A percentile compares a stretch with the other conserved stretches of the same genome.
Evolutionary conservation across 148 eudicot genomes (phyloP).

Genomic region (Fagopyrum homotropicum): DNA sequence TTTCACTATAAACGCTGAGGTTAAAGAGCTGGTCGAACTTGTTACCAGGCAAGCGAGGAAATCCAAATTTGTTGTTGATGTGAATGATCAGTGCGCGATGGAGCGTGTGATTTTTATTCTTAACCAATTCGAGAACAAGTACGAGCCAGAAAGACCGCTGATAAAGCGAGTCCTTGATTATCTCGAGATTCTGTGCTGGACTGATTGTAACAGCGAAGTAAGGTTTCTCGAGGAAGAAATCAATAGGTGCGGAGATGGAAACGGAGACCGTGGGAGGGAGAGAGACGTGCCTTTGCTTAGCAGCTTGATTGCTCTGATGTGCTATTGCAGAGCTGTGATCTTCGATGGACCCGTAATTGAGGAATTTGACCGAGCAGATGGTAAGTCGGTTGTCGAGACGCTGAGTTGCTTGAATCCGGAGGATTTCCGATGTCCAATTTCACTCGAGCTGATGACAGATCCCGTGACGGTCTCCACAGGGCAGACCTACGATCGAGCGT

Average conservation of each 20-base stretch:
- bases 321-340: slow-evolving; percentile 67
- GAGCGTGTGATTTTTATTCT: slow-evolving; percentile 42
- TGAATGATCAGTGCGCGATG: slow-evolving; percentile 44
- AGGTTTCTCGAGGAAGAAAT: slow-evolving; percentile 54
- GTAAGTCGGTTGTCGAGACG: slow-evolving; percentile 20
- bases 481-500: slow-evolving; percentile 68
- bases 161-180: slow-evolving; percentile 41
- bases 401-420: slow-evolving; percentile 45
- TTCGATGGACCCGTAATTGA: slow-evolving; percentile 23
- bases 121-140: slow-evolving; percentile 54
- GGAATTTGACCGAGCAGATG: slow-evolving; percentile 20
- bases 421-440: slow-evolving; percentile 86
- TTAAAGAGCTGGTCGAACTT: slow-evolving; percentile 47
- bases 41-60: slow-evolving; percentile 50
- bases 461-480: slow-evolving; percentile 74
- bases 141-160: slow-evolving; percentile 49
- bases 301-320: slow-evolving; percentile 53
- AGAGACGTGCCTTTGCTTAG: slow-evolving; percentile 27
- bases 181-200: slow-evolving; percentile 47
- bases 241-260: slow-evolving; percentile 21
- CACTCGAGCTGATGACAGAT: slow-evolving; percentile 84
- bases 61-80: slow-evolving; percentile 30
- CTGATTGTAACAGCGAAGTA: slow-evolving; percentile 51
- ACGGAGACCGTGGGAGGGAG: slow-evolving; percentile 11
- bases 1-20: slow-evolving; percentile 34